Evolutionary conservation across 2,329 filamentous ascomycete species (phyloP), one percentile per base, ranked within the genome.

Genomic region (Paecilomyces dactylethromorphus): DNA sequence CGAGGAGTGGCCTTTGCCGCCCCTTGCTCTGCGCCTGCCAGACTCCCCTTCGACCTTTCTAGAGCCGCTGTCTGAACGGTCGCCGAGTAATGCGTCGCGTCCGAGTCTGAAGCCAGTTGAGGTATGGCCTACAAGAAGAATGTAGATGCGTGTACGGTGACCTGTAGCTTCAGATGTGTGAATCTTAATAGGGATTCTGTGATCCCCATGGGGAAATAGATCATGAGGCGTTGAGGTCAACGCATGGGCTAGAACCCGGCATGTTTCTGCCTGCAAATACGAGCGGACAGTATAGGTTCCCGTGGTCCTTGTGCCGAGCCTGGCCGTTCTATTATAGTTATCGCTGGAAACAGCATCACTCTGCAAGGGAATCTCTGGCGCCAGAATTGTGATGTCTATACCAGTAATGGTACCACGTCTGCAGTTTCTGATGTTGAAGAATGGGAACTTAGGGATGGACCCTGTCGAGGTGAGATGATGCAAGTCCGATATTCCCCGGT

Each of bases 41-140:
- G 26, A 29, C 26, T 29, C 26, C n/a, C 31, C 26, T 22, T 35
- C 49, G 11, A 31, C 26, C 24, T 49, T 60, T 3, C 35, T 18
- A 29, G 45, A 54, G 13, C 54, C 58, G 21, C 60, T 64, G 4
- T 69, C 56, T 45, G 26, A 56, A 54, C 54, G 61, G 62, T 35
- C 62, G 22, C 78, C 75, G 52, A 78, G 79, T 1, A 85, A 71
- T 63, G 75, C 78, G 64, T 86, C 83, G 3, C 78, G 68, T 1
- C 79, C 83, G 11, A 86, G 71, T 32, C 71, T 76, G 60, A 81
- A 77, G 1, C 79, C 78, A 0, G 72, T 76, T 0, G 72, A 71
- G 1, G 77, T 80, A 24, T 81, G 80, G 0, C 82, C 83, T 12
- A 85, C 79, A 13, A 86, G 70, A 15, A 87, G 74, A 21, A 86